These are phyloP conservation scores for Rhizoctonia solani DNA, from an alignment of 1,284 basidiomycete genomes.

Conservation along the genomic window DNA sequence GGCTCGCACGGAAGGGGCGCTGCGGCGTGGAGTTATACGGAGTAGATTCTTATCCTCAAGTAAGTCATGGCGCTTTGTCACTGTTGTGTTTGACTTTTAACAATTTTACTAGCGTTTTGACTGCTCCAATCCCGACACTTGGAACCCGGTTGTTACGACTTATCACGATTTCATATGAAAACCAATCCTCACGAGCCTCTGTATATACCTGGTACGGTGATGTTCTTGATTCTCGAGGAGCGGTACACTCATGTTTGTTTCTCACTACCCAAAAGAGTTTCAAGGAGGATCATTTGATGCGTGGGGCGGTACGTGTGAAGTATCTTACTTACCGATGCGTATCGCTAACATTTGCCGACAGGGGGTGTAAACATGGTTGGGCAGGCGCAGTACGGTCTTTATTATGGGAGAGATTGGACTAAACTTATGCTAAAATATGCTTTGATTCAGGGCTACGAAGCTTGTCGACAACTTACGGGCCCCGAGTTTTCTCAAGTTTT, in stretches of 20 bases:
- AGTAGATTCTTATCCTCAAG: slow-evolving; percentile 64
- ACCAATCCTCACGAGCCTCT: slow-evolving; percentile 39
- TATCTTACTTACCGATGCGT: not conserved
- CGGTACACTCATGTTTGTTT: too few relatives aligned
- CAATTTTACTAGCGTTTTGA: slow-evolving; percentile 54
- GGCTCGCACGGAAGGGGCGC: slow-evolving; percentile 13
- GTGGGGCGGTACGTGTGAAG: slow-evolving; percentile 45
- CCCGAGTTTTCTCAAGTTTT: slow-evolving; percentile 74
- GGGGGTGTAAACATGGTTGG: slow-evolving; percentile 34
- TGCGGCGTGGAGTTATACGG: slow-evolving; percentile 45
- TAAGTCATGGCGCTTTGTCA: not conserved
- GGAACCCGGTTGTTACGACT: slow-evolving; percentile 60
- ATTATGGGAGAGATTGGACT: not conserved
- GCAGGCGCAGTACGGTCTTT: slow-evolving; percentile 34
- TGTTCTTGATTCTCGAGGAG: slow-evolving; percentile 61
- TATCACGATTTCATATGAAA: slow-evolving; percentile 61
- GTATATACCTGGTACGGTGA: slow-evolving; percentile 47
- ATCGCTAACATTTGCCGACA: not conserved
- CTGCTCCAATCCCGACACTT: slow-evolving; percentile 65
- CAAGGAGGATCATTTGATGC: slow-evolving; percentile 71
- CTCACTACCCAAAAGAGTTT: too few relatives aligned
- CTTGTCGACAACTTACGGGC: slow-evolving; percentile 63
- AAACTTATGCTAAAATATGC: not conserved
- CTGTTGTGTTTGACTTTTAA: slow-evolving; percentile 40
- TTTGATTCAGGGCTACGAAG: slow-evolving; percentile 49